Evolutionary conservation across 192 early-diverging fungal genomes (phyloP).

Genomic region (Rhizoclosmatium globosum): DNA sequence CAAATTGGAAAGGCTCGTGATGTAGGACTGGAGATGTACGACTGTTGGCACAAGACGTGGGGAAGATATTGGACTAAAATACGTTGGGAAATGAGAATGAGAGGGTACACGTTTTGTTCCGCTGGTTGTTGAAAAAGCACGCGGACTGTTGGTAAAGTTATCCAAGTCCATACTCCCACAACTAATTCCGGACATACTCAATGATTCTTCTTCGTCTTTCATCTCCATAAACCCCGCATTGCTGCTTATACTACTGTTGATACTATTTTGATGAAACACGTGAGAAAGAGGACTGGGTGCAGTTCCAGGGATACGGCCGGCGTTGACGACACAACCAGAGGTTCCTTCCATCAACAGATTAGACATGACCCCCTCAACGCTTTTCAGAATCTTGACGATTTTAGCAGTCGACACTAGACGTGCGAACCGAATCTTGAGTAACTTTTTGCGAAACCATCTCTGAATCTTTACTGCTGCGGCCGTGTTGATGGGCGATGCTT

Average conservation of each 20-base stretch:
- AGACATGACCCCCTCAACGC: neutral
- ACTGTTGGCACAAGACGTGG: neutral
- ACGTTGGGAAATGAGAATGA: neutral
- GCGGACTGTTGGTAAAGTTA: neutral
- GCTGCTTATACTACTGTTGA: no score
- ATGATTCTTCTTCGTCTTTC: no score
- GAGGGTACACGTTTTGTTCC: neutral
- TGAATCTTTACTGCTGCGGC: slow-evolving; percentile 1
- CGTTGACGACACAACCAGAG: no score
- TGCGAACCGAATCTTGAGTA: neutral
- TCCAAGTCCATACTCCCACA: neutral
- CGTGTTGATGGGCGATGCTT: neutral
- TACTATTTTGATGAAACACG: no score
- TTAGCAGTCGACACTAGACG: neutral
- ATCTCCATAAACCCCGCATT: no score
- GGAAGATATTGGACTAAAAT: neutral
- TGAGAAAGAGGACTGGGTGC: no score
- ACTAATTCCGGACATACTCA: neutral
- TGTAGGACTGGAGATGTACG: neutral
- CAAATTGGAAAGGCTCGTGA: neutral
- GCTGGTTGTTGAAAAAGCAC: neutral
- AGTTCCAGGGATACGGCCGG: no score
- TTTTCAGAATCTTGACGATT: slow-evolving; percentile 1
- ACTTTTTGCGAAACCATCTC: neutral
- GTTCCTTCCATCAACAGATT: neutral